A percentile compares a stretch with the other conserved stretches of the same genome.
Evolutionary conservation across 306 rosid species (phyloP).

Genomic region (Pterocarpus macrocarpus): DNA sequence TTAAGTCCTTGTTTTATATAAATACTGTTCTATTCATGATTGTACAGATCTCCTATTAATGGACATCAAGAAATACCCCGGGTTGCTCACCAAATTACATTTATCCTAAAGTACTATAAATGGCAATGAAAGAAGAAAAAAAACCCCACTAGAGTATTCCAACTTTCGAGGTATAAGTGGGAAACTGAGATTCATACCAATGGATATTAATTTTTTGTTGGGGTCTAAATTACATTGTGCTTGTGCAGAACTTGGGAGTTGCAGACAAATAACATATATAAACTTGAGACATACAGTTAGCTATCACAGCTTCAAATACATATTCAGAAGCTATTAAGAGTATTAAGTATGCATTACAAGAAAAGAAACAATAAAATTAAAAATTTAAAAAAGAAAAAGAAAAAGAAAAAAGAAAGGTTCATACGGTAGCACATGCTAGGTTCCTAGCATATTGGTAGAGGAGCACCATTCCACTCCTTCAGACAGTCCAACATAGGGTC

Average conservation of each 20-base stretch:
- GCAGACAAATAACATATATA: not conserved
- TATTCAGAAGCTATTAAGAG: constrained; percentile 21
- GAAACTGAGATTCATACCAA: not conserved
- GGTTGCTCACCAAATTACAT: no score
- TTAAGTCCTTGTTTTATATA: not conserved
- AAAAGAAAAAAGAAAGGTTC: not conserved
- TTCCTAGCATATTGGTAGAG: constrained; percentile 71
- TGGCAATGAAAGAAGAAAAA: not conserved
- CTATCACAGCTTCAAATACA: constrained; percentile 35
- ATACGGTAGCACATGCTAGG: not conserved
- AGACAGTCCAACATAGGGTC: constrained; percentile 82
- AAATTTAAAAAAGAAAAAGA: not conserved
- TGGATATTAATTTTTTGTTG: not conserved
- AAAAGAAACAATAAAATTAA: constrained; percentile 3
- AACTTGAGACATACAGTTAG: constrained; percentile 10
- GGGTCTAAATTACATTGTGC: not conserved
- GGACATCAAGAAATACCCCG: not conserved
- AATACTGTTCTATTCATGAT: no score
- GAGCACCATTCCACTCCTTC: constrained; percentile 92
- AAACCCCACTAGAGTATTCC: no score
- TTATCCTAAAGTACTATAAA: not conserved
- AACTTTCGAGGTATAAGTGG: no score
- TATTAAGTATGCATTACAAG: not conserved
- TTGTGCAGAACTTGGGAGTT: not conserved
- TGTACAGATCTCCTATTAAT: not conserved